Evolutionary conservation across 139 green algal species (phyloP).

Genomic region (Axilococcus clingmanii): DNA sequence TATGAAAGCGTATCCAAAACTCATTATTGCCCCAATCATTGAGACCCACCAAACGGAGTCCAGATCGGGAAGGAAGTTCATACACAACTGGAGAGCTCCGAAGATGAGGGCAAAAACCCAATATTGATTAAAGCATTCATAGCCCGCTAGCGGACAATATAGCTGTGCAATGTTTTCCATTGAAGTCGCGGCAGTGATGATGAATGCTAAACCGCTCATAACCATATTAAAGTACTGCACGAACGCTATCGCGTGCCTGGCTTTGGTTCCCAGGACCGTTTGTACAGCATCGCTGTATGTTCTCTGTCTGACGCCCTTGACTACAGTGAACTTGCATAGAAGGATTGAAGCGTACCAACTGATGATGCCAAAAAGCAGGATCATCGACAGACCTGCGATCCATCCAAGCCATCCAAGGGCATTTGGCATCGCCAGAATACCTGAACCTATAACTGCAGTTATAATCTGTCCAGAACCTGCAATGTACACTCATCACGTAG

Average conservation of each 20-base stretch:
- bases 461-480: slow-evolving; percentile 14
- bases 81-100: slow-evolving; percentile 11
- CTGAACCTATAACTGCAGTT: slow-evolving; percentile 11
- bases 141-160: not conserved
- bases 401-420: slow-evolving; percentile 17
- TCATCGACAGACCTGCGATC: slow-evolving; percentile 15
- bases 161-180: slow-evolving; percentile 11
- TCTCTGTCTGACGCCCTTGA: slow-evolving; percentile 4
- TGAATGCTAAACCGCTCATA: slow-evolving; percentile 29
- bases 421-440: slow-evolving; percentile 17
- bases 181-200: slow-evolving; percentile 27
- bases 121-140: slow-evolving; percentile 7
- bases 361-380: slow-evolving; percentile 23
- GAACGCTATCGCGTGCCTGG: slow-evolving; percentile 9
- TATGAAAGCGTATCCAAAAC: slow-evolving; percentile 33
- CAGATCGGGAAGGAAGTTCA: slow-evolving; percentile 17
- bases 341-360: slow-evolving; percentile 22
- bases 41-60: slow-evolving; percentile 32
- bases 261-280: slow-evolving; percentile 11
- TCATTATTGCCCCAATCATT: slow-evolving; percentile 28
- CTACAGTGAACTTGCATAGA: slow-evolving; percentile 28
- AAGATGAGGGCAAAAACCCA: slow-evolving; percentile 18
- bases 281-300: slow-evolving; percentile 2
- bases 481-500: too few species aligned
- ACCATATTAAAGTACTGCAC: slow-evolving; percentile 39